Evolutionary conservation across 2,329 filamentous ascomycete species (phyloP), one percentile per base, ranked within the genome.

Genomic region (Podosphaera fusca): DNA sequence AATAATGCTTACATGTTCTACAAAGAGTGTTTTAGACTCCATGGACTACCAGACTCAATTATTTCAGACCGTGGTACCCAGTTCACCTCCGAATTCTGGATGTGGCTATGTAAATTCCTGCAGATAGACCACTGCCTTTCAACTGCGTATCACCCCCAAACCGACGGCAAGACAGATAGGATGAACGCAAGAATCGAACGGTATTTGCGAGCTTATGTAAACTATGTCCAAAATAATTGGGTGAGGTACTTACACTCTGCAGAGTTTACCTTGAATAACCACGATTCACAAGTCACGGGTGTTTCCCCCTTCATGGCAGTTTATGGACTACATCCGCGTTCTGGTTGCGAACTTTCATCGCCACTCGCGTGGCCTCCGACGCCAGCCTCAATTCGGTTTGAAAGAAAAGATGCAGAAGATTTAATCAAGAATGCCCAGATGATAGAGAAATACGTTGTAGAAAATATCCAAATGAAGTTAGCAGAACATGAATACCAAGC

Each of bases 201-300:
- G 9, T 59, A 60, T 10, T 30, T 60, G 5, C 1, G 45, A 10
- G 52, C 29, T n/a, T 60, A 60, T 56, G 34, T 59, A 2, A 60
- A 60, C 29, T 50, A 57, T 45, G 21, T 52, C 5, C 12, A 60
- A 30, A 34, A 57, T 29, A 47, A 60, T 14, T 59, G 50, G 55
- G 57, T 57, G 6, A 3, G 51, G 10, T 40, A 54, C 8, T 30
- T 60, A n/a, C 55, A 29, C 4, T 31, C 55, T 7, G 55, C 21
- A 29, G 2, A 60, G 12, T 60, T 60, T 33, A 33, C 36, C 30
- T 56, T 55, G 14, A 59, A 58, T 31, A 61, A 45, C 40, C 12
- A 31, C 0, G 31, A 55, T 1, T 56, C 38, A 5, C 52, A 47
- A 7, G 53, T 57, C 10, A 55, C 36, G 4, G 21, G 38, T 4